Percentiles rank a stretch among this genome's conserved stretches.
Evolutionary conservation across 108 stramenopile genomes (phyloP).

Genomic region (Aurantiochytrium sp.): DNA sequence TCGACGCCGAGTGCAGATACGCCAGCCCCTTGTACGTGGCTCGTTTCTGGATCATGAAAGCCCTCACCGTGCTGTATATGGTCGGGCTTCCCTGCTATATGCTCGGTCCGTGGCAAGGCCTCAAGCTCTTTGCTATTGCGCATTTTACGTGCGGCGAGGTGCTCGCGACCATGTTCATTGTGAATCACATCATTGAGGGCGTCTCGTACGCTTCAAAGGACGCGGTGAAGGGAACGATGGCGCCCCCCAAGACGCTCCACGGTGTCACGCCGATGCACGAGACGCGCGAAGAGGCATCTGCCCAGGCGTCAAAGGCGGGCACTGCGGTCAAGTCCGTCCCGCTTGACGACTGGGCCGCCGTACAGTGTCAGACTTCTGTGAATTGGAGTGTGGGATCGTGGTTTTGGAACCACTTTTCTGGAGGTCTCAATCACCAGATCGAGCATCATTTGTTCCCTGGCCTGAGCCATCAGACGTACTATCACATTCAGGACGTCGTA

Average conservation of each 20-base stretch:
- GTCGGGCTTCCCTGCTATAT: constrained; percentile 49
- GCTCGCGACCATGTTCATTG: constrained; percentile 59
- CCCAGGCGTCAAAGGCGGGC: constrained; percentile 23
- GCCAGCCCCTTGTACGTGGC: constrained; percentile 38
- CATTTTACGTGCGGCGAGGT: constrained; percentile 54
- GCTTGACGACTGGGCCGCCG: constrained; percentile 66
- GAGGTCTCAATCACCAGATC: constrained; percentile 76
- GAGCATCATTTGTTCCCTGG: constrained; percentile 78
- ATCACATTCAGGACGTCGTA: constrained; percentile 51
- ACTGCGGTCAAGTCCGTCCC: constrained; percentile 21
- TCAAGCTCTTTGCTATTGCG: constrained; percentile 42
- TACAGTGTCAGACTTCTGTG: constrained; percentile 67
- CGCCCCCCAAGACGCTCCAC: constrained; percentile 11
- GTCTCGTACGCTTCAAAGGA: constrained; percentile 46
- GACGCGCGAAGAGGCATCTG: constrained; percentile 7
- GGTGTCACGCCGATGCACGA: constrained; percentile 52
- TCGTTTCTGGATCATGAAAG: constrained; percentile 56
- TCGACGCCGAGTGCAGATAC: constrained; percentile 56
- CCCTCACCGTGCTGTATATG: constrained; percentile 49
- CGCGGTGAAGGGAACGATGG: background rate
- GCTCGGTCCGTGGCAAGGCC: constrained; percentile 35
- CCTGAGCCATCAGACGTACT: constrained; percentile 61
- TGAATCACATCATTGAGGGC: constrained; percentile 61
- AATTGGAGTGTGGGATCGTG: constrained; percentile 64
- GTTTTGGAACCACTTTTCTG: constrained; percentile 67